Conservation (phyloP, 306 rosid genomes). For the Cucurbita argyrosperma region DNA sequence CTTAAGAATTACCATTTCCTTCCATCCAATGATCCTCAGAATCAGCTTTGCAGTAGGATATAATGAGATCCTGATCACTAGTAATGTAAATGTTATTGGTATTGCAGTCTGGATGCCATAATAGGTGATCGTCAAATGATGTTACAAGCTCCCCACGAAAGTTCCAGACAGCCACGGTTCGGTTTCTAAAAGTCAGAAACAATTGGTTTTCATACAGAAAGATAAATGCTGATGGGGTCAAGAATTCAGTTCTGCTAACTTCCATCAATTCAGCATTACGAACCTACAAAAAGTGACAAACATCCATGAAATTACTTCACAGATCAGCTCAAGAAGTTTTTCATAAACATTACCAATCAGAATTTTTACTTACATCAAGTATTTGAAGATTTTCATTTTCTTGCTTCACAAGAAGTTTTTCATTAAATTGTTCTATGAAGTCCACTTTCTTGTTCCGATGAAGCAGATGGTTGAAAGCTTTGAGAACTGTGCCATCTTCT, state of each 20-base stretch:
- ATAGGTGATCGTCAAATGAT: conserved; percentile 80
- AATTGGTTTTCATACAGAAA: conserved; percentile 81
- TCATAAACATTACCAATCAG: neutral
- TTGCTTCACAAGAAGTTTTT: conserved; percentile 95
- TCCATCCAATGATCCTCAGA: conserved; percentile 66
- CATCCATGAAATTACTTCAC: neutral
- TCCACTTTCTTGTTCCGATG: conserved; percentile 88
- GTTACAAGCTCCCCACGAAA: conserved; percentile 92
- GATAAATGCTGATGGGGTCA: conserved; percentile 92
- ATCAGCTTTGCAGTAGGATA: conserved; percentile 88
- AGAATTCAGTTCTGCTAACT: conserved; percentile 63
- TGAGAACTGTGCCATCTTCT: conserved; percentile 89
- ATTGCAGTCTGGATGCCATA: conserved; percentile 97
- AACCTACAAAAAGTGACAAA: conserved; percentile 28
- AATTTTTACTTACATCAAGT: conserved; percentile 56
- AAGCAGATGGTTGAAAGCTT: conserved; percentile 73
- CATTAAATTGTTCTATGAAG: conserved; percentile 93
- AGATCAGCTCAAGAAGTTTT: neutral
- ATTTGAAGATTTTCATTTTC: conserved; percentile 94
- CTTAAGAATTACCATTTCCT: conserved; percentile 49
- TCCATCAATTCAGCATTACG: conserved; percentile 60
- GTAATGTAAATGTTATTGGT: conserved; percentile 87
- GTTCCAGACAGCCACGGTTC: conserved; percentile 88
- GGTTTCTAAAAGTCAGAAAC: conserved; percentile 73
- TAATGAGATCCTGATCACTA: conserved; percentile 87